Base-by-base conservation (phyloP, 1,139 yeast genomes). In the Wickerhamiella pararugosa region DNA sequence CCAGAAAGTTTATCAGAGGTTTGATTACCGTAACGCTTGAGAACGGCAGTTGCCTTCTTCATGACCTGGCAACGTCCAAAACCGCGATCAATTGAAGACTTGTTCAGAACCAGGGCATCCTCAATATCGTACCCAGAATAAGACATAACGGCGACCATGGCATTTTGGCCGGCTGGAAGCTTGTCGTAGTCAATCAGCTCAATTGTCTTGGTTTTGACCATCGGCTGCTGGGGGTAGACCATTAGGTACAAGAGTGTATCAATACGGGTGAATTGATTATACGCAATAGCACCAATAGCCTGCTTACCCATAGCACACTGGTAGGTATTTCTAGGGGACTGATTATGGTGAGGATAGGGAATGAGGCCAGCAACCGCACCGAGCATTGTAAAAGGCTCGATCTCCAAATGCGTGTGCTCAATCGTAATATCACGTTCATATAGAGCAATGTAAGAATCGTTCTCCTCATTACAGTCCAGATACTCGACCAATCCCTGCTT, bases 281-380 rank as follows among this genome's bases (percentile, higher is more conserved):
- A 90, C 27, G 94, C 96, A 63, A 92, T 92, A 6, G 97, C 97
- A 51, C 99, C 99, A 62, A 90, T 90, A 25, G 98, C 98, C 66
- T 90, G 99, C 67, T 90, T 90, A 76, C 98, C 98, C 98, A 90
- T 90, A 60, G 98, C 98, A 73, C 96, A 90, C 67, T 90, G 98
- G 66, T 90, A 90, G 0, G 98, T 90, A 61, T 90, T 90, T 73
- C 98, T 79, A 40, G 98, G 98, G 4, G 96, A 86, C 67, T 90
- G 98, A 62, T 90, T 90, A 62, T 90, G 99, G 61, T 90, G 98
- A 30, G 99, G 99, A 56, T 90, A 90, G n/a, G 99, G 99, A 71
- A 90, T 90, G 53, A 90, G 71, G 36, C 98, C 98, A 0, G 99
- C 99, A 47, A 90, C 97, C 0, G 98, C 98, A 39, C 99, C 99